Evolutionary conservation across 2,329 filamentous ascomycete species (phyloP), one percentile per base, ranked within the genome.

Genomic region (Claviceps fusiformis): DNA sequence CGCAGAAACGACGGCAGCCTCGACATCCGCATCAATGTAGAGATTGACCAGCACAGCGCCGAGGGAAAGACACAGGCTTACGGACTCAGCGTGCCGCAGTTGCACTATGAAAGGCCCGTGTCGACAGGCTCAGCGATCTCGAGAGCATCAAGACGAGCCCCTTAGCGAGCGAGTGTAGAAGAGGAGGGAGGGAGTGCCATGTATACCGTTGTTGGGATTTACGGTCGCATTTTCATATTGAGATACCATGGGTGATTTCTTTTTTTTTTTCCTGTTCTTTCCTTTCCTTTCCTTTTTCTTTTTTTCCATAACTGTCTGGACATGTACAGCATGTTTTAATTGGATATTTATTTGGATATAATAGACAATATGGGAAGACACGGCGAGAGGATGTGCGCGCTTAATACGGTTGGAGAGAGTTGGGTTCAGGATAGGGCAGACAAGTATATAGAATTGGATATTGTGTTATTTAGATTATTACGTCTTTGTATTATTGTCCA

Each of bases 11-110:
- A 85, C 71, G 76, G 78, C 62, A 73, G 80, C 10, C 77, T 98
- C 5, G 89, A 96, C 62, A 82, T 97, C 52, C 84, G 83, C 55
- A 81, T 98, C 62, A 86, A 90, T 56, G 84, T 96, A 59, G 93
- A 98, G 71, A 82, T 92, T 59, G 83, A 91, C 66, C 88, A 95
- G 65, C 83, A 86, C 62, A 83, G 97, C 66, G 82, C 82, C 2
- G 76, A 87, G 41, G 93, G 93, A 43, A 81, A 80, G 60, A 97
- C 93, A 0, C 78, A 85, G 58, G 81, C 83, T 15, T 98, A 98
- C 65, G 86, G 91, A 10, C 73, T 98, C 50, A 85, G 89, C 2
- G 83, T 98, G n/a, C 93, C 93, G 13, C 73, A 79, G 31, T 75
- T 96, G 46, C 58, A 73, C 66, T 73, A 70, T 60, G 61, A 58